phyloP scores from a whole-genome alignment of 805 yeast genomes.

The Tanozyma kutaoensis region DNA sequence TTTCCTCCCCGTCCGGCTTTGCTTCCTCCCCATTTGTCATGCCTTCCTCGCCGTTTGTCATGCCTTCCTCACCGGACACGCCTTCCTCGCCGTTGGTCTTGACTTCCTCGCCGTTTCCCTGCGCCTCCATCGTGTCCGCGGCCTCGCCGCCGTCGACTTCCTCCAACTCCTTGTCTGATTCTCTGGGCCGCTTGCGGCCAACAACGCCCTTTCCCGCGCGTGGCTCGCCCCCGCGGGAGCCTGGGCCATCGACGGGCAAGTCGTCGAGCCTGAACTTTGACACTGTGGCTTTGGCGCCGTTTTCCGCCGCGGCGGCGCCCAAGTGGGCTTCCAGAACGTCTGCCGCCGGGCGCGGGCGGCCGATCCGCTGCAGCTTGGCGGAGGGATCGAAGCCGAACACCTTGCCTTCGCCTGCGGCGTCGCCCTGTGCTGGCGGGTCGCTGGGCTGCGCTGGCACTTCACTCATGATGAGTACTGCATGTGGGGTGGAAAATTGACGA shows the following conservation, averaged over 20 bases:
- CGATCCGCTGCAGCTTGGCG: slow-evolving; percentile 18
- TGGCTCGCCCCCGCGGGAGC: slow-evolving; percentile 23
- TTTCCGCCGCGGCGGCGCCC: slow-evolving; percentile 8
- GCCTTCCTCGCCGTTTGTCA: slow-evolving; percentile 7
- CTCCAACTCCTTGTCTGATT: background rate
- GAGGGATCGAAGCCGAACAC: slow-evolving; percentile 20
- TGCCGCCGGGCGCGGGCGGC: slow-evolving; percentile 20
- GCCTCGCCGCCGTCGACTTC: background rate
- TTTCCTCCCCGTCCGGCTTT: background rate
- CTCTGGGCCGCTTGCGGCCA: background rate
- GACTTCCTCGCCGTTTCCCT: slow-evolving; percentile 6
- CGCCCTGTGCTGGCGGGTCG: too few relatives aligned
- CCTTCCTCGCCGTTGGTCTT: slow-evolving; percentile 14
- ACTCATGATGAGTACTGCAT: too few relatives aligned
- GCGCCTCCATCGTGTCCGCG: background rate
- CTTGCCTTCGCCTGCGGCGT: too few relatives aligned
- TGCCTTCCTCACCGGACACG: slow-evolving; percentile 9
- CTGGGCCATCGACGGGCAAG: slow-evolving; percentile 23
- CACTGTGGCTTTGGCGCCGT: slow-evolving; percentile 15
- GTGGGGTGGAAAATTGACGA: too few relatives aligned
- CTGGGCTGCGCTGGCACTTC: too few relatives aligned
- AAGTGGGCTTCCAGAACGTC: slow-evolving; percentile 8
- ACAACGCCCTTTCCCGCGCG: background rate
- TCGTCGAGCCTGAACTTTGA: slow-evolving; percentile 21
- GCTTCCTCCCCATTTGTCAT: slow-evolving; percentile 1